Evolutionary conservation across 306 rosid species (phyloP), one percentile per base, ranked within the genome.

Genomic region (Trichosanthes cucumerina): DNA sequence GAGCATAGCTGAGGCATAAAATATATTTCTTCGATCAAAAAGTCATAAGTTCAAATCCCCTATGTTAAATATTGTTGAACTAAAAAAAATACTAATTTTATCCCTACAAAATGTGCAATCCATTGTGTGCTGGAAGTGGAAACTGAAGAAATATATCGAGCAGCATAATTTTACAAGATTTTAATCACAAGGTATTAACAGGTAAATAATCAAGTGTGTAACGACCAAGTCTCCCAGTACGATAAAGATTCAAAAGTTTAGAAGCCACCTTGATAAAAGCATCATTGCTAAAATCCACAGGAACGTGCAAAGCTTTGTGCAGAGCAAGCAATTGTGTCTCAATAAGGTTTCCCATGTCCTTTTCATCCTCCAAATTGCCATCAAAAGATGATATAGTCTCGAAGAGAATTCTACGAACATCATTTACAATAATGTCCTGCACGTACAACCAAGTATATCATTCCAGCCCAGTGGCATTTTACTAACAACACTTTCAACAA

Each of bases 171-270:
- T 68, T 68, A 74, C 71, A 53, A 46, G 6, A 19, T 36, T 31
- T 31, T 63, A 43, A 8, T 34, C 47, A 21, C 73, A 26, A 41
- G 53, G 77, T 16, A 66, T 73, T 70, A n/a, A 24, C 14, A 9
- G 89, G 90, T 65, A 87, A 36, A 78, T 75, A 75, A 83, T 93
- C 98, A 7, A 93, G 81, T 71, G 89, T 81, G 71, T 88, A 90
- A 76, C 85, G 91, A 62, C 97, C 96, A 50, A 93, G 88, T 52
- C 98, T 89, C 49, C 98, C 96, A 4, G 93, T 89, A 49, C 90
- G 97, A 73, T 83, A 91, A 73, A 91, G 96, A 87, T 91, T 87
- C 78, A 93, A 81, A 72, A 93, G 77, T 84, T 90, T 91, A 24
- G 83, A 78, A 24, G 90, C 89, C 50, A 86, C 90, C 85, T 85